Evolutionary conservation across 352 stramenopile genomes (phyloP), one percentile per base, ranked within the genome.

Genomic region (Globisporangium yorkense): DNA sequence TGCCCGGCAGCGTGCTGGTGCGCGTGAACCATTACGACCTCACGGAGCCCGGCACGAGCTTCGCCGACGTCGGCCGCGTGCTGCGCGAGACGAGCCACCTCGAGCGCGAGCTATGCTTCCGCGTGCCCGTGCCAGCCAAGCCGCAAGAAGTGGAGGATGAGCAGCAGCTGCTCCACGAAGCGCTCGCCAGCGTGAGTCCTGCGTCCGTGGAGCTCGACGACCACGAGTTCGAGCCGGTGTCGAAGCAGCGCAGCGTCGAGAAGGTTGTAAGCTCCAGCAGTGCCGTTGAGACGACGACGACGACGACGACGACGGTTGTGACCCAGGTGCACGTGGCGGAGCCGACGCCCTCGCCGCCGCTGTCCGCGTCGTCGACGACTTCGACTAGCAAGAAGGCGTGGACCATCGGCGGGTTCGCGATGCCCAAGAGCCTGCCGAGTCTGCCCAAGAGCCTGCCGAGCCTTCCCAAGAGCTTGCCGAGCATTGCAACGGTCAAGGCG

Each of bases 21-120:
- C 67, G 67, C 31, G 74, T 91, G 53, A 85, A 89, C 67, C 66
- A 80, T 12, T 74, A 85, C 59, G 71, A 92, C 57, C 66, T 89
- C 50, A 59, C 61, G 0, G 63, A 73, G 24, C 66, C 62, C 20
- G 46, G 69, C 29, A 76, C 87, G 51, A 75, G 33, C 6, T 77
- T 89, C 10, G 65, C 57, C 24, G 79, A 89, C 51, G 79, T 92
- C 46, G 76, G 76, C 15, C 53, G 67, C 5, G 62, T 90, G 41
- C 64, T 92, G 35, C 75, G 74, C 45, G 72, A 89, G 66, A 74
- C 78, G 46, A 59, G 65, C 18, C 72, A 85, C 50, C 56, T 84
- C n/a, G 57, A 73, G 37, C 76, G 78, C 55, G 57, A 65, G 54
- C 50, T 89, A 33, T 50, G 59, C 49, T 89, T 87, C 57, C 62